Evolutionary conservation across 768 basidiomycete species (phyloP).

Genomic region (Russula earlei): DNA sequence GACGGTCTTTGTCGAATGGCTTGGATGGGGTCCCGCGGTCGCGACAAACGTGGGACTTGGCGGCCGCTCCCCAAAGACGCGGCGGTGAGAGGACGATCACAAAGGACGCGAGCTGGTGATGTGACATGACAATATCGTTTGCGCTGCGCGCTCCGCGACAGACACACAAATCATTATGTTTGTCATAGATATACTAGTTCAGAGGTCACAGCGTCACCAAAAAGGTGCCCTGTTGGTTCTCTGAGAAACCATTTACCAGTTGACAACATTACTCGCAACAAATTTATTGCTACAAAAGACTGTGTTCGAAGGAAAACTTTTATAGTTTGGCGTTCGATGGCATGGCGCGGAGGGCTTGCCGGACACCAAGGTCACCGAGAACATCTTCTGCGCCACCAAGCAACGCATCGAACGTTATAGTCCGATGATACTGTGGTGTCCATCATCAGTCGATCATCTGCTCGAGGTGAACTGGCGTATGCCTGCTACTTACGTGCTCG

Average conservation of each 20-base stretch:
- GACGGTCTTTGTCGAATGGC: slow-evolving; percentile 51
- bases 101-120: not conserved
- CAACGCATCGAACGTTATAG: slow-evolving; percentile 33
- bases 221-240: not conserved
- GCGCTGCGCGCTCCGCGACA: not conserved
- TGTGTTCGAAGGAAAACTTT: not conserved
- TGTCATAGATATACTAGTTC: slow-evolving; percentile 11
- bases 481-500: slow-evolving; percentile 47
- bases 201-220: not conserved
- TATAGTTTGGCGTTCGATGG: slow-evolving; percentile 28
- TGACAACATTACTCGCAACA: not conserved
- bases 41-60: slow-evolving; percentile 21
- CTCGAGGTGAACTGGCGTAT: not conserved
- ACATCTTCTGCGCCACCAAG: slow-evolving; percentile 57
- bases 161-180: slow-evolving; percentile 4
- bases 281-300: not conserved
- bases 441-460: slow-evolving; percentile 1
- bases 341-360: slow-evolving; percentile 63
- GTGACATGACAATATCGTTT: not conserved
- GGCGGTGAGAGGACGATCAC: not conserved
- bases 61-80: not conserved
- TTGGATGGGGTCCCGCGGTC: slow-evolving; percentile 33
- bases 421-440: slow-evolving; percentile 34
- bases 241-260: not conserved
- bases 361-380: slow-evolving; percentile 65